Percentiles rank a stretch among this genome's conserved stretches.
Conservation (phyloP, 2,329 filamentous ascomycete species). For the Cladophialophora carrionii region DNA sequence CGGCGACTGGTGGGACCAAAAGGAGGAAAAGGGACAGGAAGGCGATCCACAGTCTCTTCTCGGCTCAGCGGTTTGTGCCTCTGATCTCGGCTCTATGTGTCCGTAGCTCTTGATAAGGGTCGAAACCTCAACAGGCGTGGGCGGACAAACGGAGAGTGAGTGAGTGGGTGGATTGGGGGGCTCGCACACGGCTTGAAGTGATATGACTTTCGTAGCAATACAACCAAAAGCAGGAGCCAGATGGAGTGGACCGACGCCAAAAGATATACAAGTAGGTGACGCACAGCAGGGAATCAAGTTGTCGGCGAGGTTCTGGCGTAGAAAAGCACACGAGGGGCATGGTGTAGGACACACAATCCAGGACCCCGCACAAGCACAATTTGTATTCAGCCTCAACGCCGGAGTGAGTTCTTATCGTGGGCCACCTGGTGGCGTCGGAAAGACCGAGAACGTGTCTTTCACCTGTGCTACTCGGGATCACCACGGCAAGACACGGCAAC, state of each 20-base stretch:
- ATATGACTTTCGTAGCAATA: not conserved
- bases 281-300: not conserved
- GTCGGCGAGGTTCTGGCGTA: not conserved
- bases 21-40: not conserved
- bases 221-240: not conserved
- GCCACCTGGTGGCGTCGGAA: not conserved
- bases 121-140: not conserved
- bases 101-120: not conserved
- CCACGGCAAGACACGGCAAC: slow-evolving; percentile 27
- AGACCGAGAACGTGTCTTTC: not conserved
- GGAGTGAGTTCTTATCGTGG: not conserved
- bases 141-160: not conserved
- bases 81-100: not conserved
- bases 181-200: not conserved
- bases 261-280: not conserved
- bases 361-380: not conserved
- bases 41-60: not conserved
- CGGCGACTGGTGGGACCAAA: not conserved
- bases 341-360: too few species aligned
- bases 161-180: too few species aligned
- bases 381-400: not conserved
- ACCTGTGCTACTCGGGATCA: not conserved
- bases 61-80: not conserved
- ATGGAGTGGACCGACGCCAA: not conserved
- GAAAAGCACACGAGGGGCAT: slow-evolving; percentile 4